Conservation (phyloP, 75 land plant genomes). For the Picea sitchensis region DNA sequence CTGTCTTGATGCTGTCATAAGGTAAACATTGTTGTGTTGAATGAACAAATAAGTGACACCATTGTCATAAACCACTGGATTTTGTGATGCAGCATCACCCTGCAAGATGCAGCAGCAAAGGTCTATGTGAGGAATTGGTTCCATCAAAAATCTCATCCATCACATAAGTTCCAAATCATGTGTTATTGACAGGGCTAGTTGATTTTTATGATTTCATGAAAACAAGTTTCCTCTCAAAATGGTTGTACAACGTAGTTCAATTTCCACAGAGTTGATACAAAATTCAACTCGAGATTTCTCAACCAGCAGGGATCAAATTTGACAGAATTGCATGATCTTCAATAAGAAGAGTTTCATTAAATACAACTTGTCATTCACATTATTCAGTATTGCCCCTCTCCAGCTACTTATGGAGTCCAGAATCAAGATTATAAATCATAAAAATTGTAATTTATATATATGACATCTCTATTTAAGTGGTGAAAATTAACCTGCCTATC, state of each 20-base stretch:
- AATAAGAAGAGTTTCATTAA: not conserved
- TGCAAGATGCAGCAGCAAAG: slow-evolving; percentile 13
- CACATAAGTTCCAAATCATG: not conserved
- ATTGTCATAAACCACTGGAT: slow-evolving; percentile 88
- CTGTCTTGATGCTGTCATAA: slow-evolving; percentile 94
- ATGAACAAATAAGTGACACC: slow-evolving; percentile 95
- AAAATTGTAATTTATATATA: not conserved
- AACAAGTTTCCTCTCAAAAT: not conserved
- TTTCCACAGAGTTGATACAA: not conserved
- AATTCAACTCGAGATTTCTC: not conserved
- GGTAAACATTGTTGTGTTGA: slow-evolving; percentile 92
- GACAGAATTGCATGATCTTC: not conserved
- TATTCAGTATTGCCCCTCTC: not conserved
- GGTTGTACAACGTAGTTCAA: not conserved
- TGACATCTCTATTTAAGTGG: not conserved
- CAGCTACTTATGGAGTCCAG: not conserved
- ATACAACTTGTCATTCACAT: not conserved
- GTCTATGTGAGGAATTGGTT: not conserved
- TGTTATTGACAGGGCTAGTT: not conserved
- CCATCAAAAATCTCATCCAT: not conserved
- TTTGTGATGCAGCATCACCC: slow-evolving; percentile 86
- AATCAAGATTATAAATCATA: not conserved
- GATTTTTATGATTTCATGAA: slow-evolving; percentile 1
- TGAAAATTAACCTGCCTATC: not conserved
- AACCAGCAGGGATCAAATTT: not conserved